A percentile compares a stretch with the other conserved stretches of the same genome.
Evolutionary conservation across 495 filamentous ascomycete species (phyloP).

Genomic region (Eremomyces bilateralis): DNA sequence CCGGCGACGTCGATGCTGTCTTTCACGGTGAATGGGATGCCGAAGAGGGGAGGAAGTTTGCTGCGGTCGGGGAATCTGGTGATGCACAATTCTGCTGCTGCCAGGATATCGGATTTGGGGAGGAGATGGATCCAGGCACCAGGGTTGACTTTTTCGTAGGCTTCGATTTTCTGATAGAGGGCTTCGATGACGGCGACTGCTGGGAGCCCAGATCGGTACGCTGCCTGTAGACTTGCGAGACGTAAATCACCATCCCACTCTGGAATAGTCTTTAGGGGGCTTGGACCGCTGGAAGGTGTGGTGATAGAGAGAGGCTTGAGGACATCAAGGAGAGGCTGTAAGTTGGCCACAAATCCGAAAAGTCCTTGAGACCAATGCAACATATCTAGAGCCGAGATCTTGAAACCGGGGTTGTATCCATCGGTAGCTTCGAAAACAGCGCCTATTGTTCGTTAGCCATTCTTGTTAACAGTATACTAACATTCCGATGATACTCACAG

Average conservation of each 20-base stretch:
- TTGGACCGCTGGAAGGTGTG: no score
- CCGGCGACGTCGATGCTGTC: conserved; percentile 40
- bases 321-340: conserved; percentile 16
- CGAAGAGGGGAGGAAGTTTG: conserved; percentile 34
- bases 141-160: conserved; percentile 25
- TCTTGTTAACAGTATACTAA: conserved; percentile 1
- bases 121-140: conserved; percentile 33
- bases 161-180: conserved; percentile 13
- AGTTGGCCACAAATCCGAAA: conserved; percentile 27
- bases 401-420: conserved; percentile 24
- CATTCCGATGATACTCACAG: conserved; percentile 14
- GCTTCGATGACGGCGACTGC: conserved; percentile 21
- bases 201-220: conserved; percentile 23
- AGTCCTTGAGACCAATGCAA: conserved; percentile 26
- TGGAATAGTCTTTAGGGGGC: conserved; percentile 16
- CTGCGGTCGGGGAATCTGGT: conserved; percentile 21
- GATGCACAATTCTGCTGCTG: conserved; percentile 23
- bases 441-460: conserved; percentile 9
- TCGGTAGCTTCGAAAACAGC: conserved; percentile 24
- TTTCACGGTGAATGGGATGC: conserved; percentile 42
- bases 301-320: conserved; percentile 4
- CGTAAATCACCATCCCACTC: conserved; percentile 23
- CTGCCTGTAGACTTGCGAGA: conserved; percentile 16
- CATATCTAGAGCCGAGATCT: conserved; percentile 21
- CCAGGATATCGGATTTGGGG: conserved; percentile 18